These are phyloP conservation scores for Aureobasidium sp. DNA, from an alignment of 2,329 filamentous ascomycete genomes.

Conservation along the genomic window DNA sequence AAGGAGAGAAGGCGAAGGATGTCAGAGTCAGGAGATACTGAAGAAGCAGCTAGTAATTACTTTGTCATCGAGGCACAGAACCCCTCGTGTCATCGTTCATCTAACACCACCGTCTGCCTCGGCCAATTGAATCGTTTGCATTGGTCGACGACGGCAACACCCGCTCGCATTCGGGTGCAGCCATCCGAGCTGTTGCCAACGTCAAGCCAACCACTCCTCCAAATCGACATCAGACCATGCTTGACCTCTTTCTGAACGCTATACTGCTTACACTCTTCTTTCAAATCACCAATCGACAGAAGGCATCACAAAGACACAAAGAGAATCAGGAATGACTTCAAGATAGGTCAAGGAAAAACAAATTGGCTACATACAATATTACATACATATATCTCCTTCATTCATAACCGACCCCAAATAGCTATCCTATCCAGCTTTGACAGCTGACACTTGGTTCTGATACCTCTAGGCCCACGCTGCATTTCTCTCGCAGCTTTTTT, in stretches of 20 bases:
- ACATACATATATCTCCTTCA: background rate
- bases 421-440: background rate
- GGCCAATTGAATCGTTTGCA: slow-evolving; percentile 5
- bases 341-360: background rate
- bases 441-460: background rate
- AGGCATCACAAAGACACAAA: no score
- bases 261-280: no score
- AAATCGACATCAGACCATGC: background rate
- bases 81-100: slow-evolving; percentile 2
- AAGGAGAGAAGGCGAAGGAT: background rate
- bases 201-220: background rate
- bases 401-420: background rate
- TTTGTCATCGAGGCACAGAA: background rate
- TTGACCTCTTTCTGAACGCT: background rate
- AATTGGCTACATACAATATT: background rate
- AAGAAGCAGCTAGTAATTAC: background rate
- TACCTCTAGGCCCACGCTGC: background rate
- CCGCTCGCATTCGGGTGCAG: background rate
- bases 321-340: no score
- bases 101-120: slow-evolving; percentile 2
- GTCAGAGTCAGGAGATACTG: background rate
- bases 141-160: background rate
- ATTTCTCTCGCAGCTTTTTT: background rate
- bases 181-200: background rate
- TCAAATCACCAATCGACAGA: no score